A percentile compares a stretch with the other conserved stretches of the same genome.
phyloP scores from a whole-genome alignment of 495 filamentous ascomycete genomes.

The Hypoxylon lienhwacheense region DNA sequence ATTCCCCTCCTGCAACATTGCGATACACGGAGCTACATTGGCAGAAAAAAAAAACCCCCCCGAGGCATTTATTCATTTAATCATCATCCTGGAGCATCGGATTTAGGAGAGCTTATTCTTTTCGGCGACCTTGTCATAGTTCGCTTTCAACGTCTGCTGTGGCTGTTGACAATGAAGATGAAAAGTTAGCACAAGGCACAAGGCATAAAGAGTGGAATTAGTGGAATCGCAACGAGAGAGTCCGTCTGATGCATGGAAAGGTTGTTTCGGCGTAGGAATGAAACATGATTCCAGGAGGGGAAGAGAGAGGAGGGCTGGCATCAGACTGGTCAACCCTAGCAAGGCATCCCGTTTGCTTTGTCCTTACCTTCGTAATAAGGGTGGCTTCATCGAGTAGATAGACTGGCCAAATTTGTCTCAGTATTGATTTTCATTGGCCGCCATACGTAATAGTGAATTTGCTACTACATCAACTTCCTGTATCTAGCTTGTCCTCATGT shows the following conservation, averaged over 20 bases:
- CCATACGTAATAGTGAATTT: constrained; percentile 7
- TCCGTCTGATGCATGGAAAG: constrained; percentile 37
- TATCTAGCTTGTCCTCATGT: neutral
- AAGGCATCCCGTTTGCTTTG: constrained; percentile 28
- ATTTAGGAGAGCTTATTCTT: constrained; percentile 6
- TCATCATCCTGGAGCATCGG: constrained; percentile 11
- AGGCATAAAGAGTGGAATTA: no score
- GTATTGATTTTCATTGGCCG: constrained; percentile 21
- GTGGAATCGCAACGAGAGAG: constrained; percentile 20
- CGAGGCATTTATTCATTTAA: constrained; percentile 29
- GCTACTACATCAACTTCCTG: neutral
- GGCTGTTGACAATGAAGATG: constrained; percentile 29
- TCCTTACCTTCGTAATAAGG: constrained; percentile 23
- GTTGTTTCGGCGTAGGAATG: constrained; percentile 39
- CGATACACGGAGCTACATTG: constrained; percentile 21
- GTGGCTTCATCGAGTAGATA: constrained; percentile 38
- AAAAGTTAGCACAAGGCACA: constrained; percentile 21
- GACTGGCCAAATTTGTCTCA: constrained; percentile 38
- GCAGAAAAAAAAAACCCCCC: constrained; percentile 26
- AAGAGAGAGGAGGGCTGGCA: no score
- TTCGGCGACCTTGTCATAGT: constrained; percentile 25
- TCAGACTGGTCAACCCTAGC: constrained; percentile 29
- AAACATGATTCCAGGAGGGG: constrained; percentile 29
- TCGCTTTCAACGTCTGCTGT: constrained; percentile 21
- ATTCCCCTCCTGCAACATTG: constrained; percentile 7